Percentiles rank a stretch among this genome's conserved stretches.
Evolutionary conservation across 2,329 filamentous ascomycete species (phyloP).

Genomic region (Fusarium sp.): DNA sequence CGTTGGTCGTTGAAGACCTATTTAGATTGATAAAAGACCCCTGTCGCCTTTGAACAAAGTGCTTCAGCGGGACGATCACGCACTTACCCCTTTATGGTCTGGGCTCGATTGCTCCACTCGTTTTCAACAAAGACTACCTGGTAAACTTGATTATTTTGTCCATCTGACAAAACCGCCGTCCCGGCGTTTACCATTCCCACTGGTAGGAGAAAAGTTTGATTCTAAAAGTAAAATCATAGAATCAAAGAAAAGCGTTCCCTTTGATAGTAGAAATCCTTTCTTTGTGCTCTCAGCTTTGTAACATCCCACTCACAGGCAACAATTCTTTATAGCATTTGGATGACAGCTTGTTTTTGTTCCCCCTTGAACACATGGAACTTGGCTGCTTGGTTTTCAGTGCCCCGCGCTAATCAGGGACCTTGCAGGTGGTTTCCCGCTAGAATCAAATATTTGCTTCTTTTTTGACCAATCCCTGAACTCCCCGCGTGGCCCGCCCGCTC

Average conservation of each 20-base stretch:
- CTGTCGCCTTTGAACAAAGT: conserved; percentile 6
- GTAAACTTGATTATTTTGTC: conserved; percentile 16
- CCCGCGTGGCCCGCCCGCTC: conserved; percentile 11
- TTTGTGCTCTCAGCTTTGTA: background rate
- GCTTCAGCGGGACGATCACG: conserved; percentile 29
- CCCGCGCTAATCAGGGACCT: conserved; percentile 41
- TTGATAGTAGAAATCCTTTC: too few relatives aligned
- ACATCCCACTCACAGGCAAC: background rate
- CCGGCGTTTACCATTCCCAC: conserved; percentile 19
- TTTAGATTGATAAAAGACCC: conserved; percentile 37
- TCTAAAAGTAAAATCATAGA: background rate
- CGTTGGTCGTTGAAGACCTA: background rate
- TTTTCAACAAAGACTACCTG: background rate
- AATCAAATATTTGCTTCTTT: conserved; percentile 15
- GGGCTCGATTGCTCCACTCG: background rate
- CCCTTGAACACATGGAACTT: background rate
- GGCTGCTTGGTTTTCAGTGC: conserved; percentile 2
- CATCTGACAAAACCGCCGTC: background rate
- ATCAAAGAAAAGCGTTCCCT: background rate
- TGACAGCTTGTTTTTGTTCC: background rate
- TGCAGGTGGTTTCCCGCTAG: conserved; percentile 37
- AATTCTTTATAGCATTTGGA: background rate
- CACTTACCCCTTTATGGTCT: conserved; percentile 10
- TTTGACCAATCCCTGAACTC: conserved; percentile 13
- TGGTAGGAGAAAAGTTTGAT: conserved; percentile 4